Evolutionary conservation across 2,329 filamentous ascomycete genomes (phyloP).

Genomic region (Sporothrix brunneoviolacea): DNA sequence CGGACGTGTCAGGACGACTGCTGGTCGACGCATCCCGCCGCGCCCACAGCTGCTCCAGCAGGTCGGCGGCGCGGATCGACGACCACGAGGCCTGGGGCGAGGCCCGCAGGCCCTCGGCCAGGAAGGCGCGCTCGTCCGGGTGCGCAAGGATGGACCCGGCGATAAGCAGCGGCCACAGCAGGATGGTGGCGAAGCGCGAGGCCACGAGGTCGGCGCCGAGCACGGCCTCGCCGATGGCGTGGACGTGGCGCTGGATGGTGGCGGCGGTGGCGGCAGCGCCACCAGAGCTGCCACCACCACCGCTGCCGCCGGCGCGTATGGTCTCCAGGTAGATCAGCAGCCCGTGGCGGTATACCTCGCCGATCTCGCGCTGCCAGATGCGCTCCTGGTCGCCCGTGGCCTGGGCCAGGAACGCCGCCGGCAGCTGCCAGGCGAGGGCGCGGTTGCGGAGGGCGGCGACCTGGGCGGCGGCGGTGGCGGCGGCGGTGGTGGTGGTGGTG

Average conservation of each 20-base stretch:
- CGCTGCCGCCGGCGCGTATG: not conserved
- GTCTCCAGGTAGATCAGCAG: constrained; percentile 18
- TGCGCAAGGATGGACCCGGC: constrained; percentile 14
- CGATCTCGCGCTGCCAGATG: constrained; percentile 16
- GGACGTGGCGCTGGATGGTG: constrained; percentile 13
- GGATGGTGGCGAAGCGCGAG: constrained; percentile 17
- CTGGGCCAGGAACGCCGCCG: constrained; percentile 5
- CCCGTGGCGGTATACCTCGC: constrained; percentile 17
- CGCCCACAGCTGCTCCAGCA: constrained; percentile 17
- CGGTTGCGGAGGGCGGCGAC: constrained; percentile 12
- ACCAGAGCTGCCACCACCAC: not conserved
- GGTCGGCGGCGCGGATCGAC: constrained; percentile 14
- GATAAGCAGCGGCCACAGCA: constrained; percentile 19
- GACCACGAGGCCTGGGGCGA: constrained; percentile 14
- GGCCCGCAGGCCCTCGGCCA: constrained; percentile 15
- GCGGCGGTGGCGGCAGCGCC: not conserved
- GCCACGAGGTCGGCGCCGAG: constrained; percentile 12
- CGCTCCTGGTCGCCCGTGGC: constrained; percentile 15
- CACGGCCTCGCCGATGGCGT: constrained; percentile 15
- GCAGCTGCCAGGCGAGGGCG: constrained; percentile 16
- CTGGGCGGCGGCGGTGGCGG: not conserved
- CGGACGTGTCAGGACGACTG: not conserved
- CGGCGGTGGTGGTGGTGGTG: not conserved
- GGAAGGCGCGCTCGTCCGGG: constrained; percentile 11
- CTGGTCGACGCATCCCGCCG: constrained; percentile 10